phyloP scores from a whole-genome alignment of 768 basidiomycete genomes.

The Naganishia friedmannii region DNA sequence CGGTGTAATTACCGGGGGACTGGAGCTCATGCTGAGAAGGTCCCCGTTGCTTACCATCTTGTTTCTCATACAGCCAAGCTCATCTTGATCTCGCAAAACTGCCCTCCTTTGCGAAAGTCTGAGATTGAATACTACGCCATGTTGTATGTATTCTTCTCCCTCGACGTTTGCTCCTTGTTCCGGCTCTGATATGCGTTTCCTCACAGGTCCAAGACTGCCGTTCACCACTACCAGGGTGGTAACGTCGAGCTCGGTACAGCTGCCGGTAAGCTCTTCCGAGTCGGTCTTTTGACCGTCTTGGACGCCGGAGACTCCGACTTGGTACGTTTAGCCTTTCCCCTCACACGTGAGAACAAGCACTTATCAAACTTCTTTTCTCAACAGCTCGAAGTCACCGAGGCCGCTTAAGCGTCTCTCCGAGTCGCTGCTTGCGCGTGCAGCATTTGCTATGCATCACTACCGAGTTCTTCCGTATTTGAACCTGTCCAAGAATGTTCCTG shows the following conservation, averaged over 20 bases:
- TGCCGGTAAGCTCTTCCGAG: slow-evolving; percentile 98
- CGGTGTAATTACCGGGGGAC: slow-evolving; percentile 58
- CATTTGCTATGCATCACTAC: not conserved
- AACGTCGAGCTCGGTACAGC: slow-evolving; percentile 98
- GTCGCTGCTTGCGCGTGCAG: slow-evolving; percentile 1
- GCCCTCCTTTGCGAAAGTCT: slow-evolving; percentile 96
- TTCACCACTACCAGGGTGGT: slow-evolving; percentile 96
- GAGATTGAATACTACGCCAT: slow-evolving; percentile 99
- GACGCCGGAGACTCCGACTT: slow-evolving; percentile 97
- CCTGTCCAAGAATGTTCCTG: not conserved
- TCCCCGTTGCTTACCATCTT: slow-evolving; percentile 73
- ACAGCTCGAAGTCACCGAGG: slow-evolving; percentile 25
- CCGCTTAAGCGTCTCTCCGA: slow-evolving; percentile 12
- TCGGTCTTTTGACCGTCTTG: slow-evolving; percentile 95
- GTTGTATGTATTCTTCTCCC: slow-evolving; percentile 57
- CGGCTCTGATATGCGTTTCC: not conserved
- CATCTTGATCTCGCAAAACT: slow-evolving; percentile 96
- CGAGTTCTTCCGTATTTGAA: not conserved
- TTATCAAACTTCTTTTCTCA: not conserved
- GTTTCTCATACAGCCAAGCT: slow-evolving; percentile 72
- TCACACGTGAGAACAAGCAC: too few species aligned
- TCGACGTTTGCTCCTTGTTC: not conserved
- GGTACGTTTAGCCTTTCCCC: slow-evolving; percentile 37
- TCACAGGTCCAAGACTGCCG: slow-evolving; percentile 80
- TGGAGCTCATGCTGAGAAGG: slow-evolving; percentile 99